A percentile compares a stretch with the other conserved stretches of the same genome.
phyloP scores from a whole-genome alignment of 2,329 filamentous ascomycete species.

The Neonectria hederae region DNA sequence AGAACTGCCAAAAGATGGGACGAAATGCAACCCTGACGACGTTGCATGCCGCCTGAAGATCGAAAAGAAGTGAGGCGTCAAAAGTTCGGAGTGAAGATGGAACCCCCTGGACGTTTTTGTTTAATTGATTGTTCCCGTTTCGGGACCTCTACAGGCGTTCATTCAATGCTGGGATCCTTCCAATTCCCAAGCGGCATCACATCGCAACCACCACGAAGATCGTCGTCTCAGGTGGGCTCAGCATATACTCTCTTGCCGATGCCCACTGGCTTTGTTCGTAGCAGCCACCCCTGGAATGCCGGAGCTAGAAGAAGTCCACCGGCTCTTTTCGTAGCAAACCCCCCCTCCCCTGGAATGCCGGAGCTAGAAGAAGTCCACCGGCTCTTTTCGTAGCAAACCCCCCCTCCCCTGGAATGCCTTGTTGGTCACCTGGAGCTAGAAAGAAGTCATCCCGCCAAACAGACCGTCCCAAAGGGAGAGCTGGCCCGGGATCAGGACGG shows the following conservation, averaged over 20 bases:
- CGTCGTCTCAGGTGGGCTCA: not conserved
- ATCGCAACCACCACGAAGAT: not conserved
- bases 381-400: no score
- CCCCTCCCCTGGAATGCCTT: not conserved
- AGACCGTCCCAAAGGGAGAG: constrained; percentile 1
- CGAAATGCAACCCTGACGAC: not conserved
- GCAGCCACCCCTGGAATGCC: no score
- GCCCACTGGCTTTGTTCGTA: no score
- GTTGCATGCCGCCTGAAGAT: not conserved
- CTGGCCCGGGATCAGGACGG: constrained; percentile 19
- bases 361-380: no score
- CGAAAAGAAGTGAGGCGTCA: not conserved
- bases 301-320: no score
- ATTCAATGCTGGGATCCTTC: constrained; percentile 1
- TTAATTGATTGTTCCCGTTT: not conserved
- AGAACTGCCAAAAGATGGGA: constrained; percentile 10
- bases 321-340: no score
- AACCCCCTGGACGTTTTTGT: not conserved
- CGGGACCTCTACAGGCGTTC: not conserved
- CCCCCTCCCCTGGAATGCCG: no score
- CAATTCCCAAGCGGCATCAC: not conserved
- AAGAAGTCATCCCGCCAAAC: not conserved
- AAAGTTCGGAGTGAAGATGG: not conserved
- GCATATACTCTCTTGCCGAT: not conserved
- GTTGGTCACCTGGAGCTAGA: not conserved